phyloP scores from a whole-genome alignment of 306 rosid genomes.

The Quercus suber region DNA sequence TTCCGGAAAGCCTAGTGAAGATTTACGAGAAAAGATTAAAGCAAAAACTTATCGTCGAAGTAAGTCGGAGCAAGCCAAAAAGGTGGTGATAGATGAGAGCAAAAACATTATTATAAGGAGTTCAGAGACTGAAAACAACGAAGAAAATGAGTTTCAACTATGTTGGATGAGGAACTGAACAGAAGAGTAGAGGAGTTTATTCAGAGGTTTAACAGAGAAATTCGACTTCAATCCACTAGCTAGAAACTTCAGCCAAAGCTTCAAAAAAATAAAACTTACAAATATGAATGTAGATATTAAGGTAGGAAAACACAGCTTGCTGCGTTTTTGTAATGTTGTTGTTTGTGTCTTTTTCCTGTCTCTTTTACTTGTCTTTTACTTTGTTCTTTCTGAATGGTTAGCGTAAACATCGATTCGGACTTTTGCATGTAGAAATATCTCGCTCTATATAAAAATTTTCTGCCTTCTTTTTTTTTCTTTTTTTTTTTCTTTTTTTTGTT shows the following conservation, averaged over 20 bases:
- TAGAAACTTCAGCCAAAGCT: conserved; percentile 12
- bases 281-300: neutral
- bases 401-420: neutral
- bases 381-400: neutral
- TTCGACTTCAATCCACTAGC: conserved; percentile 44
- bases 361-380: neutral
- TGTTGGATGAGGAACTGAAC: conserved; percentile 77
- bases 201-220: conserved; percentile 59
- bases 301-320: conserved; percentile 5
- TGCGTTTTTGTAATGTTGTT: conserved; percentile 11
- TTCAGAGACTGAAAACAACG: conserved; percentile 35
- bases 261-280: too few species aligned
- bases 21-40: conserved; percentile 23
- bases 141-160: conserved; percentile 54
- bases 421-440: neutral
- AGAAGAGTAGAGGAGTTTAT: conserved; percentile 81
- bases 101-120: conserved; percentile 29
- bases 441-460: neutral
- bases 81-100: conserved; percentile 39
- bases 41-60: conserved; percentile 28
- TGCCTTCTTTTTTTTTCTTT: neutral
- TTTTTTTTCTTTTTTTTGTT: too few species aligned
- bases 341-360: neutral
- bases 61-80: conserved; percentile 39
- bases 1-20: conserved; percentile 13